Base-by-base conservation (phyloP, 73 alveolate genomes). In the Paramecium octaurelia region DNA sequence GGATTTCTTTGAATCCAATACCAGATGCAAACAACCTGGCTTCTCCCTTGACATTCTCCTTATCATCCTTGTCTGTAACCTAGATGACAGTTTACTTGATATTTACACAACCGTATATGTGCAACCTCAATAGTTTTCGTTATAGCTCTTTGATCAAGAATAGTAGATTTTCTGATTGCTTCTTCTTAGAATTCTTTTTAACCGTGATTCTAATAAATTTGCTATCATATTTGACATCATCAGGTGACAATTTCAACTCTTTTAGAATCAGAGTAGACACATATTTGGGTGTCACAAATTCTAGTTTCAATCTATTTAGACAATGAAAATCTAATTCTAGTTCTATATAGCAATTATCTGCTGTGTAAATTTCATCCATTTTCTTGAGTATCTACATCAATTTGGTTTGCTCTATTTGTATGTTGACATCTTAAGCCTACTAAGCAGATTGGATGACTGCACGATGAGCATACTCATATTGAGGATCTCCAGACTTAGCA, bases 121-220 rank as follows among this genome's bases (percentile, higher is more conserved):
- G 76, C 8, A 80, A 34, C 7, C 12, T 20, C 43, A 80, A 40
- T 9, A 80, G 6, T 44, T 46, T 80, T 20, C 57, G 18, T 80
- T 80, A 31, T 20, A 80, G n/a, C 4, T 80, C 70, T 24, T 48
- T 23, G n/a, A 80, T 43, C 20, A 10, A 18, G 23, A 80, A 80
- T 3, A 80, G 18, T 43, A 42, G 24, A n/a, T 80, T 80, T 44
- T 40, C 43, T 23, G 76, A 31, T 48, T 80, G 7, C 9, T 80
- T 80, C 16, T 80, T 80, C n/a, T 80, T 80, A 23, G 57, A 12
- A 27, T 35, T 75, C 18, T 64, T 64, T 6, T 20, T 21, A 3
- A 64, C 44, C 27, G 29, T 16, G 14, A 64, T 64, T 93, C 99
- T 96, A 38, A 64, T 64, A 7, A 27, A 1, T 64, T 64, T 64